Conservation (phyloP, 75 land plant species). For the Sequoiadendron giganteum region DNA sequence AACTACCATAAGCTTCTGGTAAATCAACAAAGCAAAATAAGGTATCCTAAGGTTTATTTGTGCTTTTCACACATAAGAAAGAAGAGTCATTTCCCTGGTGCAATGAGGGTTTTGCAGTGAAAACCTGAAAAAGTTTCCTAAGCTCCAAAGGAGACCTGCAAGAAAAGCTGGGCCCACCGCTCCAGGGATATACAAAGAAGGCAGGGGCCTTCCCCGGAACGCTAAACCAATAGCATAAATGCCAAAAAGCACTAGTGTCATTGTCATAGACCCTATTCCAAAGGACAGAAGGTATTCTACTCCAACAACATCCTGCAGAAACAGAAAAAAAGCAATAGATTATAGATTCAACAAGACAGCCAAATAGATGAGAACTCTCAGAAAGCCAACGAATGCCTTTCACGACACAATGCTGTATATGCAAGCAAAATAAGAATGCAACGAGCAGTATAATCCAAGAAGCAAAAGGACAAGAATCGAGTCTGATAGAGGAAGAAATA, state of each 20-base stretch:
- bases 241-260: slow-evolving; percentile 20
- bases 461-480: not conserved
- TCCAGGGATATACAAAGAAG: slow-evolving; percentile 17
- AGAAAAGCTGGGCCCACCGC: slow-evolving; percentile 30
- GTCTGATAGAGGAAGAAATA: not conserved
- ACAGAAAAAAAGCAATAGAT: not conserved
- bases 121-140: slow-evolving; percentile 30
- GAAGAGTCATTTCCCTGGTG: not conserved
- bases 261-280: slow-evolving; percentile 31
- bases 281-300: slow-evolving; percentile 28
- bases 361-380: not conserved
- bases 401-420: not conserved
- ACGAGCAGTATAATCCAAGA: not conserved
- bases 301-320: slow-evolving; percentile 30
- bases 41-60: not conserved
- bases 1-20: not conserved
- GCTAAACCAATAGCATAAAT: slow-evolving; percentile 3
- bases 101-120: not conserved
- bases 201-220: slow-evolving; percentile 13
- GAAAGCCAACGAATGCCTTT: not conserved
- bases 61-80: not conserved
- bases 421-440: not conserved
- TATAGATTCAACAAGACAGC: not conserved
- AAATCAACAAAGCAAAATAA: not conserved
- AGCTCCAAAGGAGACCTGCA: slow-evolving; percentile 30